Percentiles rank a stretch among this genome's conserved stretches.
phyloP scores from a whole-genome alignment of 805 yeast species.

The Brettanomyces custersianus region DNA sequence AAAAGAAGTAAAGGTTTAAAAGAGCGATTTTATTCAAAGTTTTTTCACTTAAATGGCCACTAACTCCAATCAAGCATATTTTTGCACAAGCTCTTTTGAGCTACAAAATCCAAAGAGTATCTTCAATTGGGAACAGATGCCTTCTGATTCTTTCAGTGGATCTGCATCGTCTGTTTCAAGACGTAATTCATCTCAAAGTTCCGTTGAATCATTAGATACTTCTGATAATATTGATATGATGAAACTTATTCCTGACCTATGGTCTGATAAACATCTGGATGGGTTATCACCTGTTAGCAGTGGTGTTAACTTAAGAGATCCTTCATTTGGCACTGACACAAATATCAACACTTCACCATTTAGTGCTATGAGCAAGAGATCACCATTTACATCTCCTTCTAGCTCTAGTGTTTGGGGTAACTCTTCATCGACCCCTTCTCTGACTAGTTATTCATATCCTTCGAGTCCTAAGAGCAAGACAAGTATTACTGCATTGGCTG shows the following conservation, averaged over 20 bases:
- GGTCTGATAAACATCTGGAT: constrained; percentile 11
- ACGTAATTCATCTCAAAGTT: constrained; percentile 1
- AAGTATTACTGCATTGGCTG: constrained; percentile 1
- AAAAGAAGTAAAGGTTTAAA: too few species aligned
- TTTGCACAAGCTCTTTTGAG: background rate
- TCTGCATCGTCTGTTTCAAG: constrained; percentile 2
- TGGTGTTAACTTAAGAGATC: background rate
- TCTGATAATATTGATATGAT: constrained; percentile 11
- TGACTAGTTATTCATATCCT: background rate
- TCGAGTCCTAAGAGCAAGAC: background rate
- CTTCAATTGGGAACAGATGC: background rate
- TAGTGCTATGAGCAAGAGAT: constrained; percentile 1
- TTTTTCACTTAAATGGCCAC: background rate
- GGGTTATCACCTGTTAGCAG: background rate
- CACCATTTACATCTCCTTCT: background rate
- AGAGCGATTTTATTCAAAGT: too few species aligned
- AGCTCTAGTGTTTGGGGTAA: background rate
- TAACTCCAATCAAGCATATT: constrained; percentile 1
- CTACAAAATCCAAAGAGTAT: background rate
- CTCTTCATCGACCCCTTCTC: background rate
- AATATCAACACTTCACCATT: constrained; percentile 1
- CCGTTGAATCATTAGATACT: background rate
- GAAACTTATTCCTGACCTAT: constrained; percentile 19
- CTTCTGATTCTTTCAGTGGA: constrained; percentile 1
- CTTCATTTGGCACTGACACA: background rate